These are phyloP conservation scores for Limonium bicolor DNA, from an alignment of 148 eudicot species.

Conservation along the genomic window DNA sequence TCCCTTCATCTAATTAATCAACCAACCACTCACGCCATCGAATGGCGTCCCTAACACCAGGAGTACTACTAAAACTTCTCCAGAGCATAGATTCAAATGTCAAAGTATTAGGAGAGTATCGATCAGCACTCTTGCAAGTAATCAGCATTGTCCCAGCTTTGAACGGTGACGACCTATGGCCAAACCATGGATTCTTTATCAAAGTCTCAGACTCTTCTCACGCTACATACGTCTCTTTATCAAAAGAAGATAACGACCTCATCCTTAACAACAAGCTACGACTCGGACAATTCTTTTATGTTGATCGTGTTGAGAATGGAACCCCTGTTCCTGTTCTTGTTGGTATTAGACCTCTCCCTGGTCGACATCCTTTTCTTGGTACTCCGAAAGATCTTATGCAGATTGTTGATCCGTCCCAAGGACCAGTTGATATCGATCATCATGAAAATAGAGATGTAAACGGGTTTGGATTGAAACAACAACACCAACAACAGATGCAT, in stretches of 20 bases:
- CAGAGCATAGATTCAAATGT: conserved; percentile 24
- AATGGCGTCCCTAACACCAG: conserved; percentile 34
- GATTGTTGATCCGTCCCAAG: conserved; percentile 52
- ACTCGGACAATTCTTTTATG: conserved; percentile 50
- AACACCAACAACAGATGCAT: conserved; percentile 20
- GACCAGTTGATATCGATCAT: conserved; percentile 21
- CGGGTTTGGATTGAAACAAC: too few species aligned
- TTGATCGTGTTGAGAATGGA: conserved; percentile 28
- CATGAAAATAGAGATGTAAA: too few species aligned
- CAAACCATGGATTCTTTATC: conserved; percentile 47
- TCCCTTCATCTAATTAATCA: too few species aligned
- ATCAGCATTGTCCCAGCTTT: conserved; percentile 52
- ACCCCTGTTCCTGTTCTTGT: conserved; percentile 35
- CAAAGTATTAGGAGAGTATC: conserved; percentile 7
- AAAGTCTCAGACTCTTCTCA: conserved; percentile 53
- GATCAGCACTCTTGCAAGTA: conserved; percentile 36
- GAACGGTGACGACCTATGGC: conserved; percentile 51
- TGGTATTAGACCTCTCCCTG: conserved; percentile 34
- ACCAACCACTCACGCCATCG: not conserved
- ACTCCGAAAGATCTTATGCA: conserved; percentile 68
- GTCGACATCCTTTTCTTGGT: conserved; percentile 33
- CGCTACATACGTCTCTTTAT: conserved; percentile 44
- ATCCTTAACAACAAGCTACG: conserved; percentile 35
- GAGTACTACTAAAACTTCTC: conserved; percentile 31
- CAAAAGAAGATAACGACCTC: conserved; percentile 45